A percentile compares a stretch with the other conserved stretches of the same genome.
Conservation (phyloP, 225 moss, liverwort and hornwort species). For the Pseudoscleropodium purum region DNA sequence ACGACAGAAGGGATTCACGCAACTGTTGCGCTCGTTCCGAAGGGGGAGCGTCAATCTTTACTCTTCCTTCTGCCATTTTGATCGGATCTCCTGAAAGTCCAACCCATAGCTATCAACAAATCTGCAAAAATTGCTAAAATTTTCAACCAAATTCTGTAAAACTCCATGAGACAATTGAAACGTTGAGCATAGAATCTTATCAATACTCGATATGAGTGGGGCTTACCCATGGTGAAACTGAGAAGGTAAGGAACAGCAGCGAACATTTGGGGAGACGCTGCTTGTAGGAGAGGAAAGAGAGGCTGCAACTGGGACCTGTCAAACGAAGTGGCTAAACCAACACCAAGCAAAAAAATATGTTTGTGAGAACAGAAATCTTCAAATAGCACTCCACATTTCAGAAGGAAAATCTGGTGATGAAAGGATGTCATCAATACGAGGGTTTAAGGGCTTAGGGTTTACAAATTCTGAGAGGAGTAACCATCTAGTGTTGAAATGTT, state of each 20-base stretch:
- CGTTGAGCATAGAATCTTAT: background rate
- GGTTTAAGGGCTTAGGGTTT: background rate
- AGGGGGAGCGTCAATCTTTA: slow-evolving; percentile 7
- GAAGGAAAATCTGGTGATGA: background rate
- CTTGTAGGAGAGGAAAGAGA: slow-evolving; percentile 52
- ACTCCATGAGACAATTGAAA: background rate
- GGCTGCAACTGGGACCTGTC: slow-evolving; percentile 67
- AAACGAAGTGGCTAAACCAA: slow-evolving; percentile 54
- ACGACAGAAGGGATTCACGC: slow-evolving; percentile 30
- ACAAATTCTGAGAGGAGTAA: background rate
- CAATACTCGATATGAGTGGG: background rate
- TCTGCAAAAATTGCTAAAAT: background rate
- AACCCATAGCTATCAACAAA: background rate
- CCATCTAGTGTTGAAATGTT: background rate
- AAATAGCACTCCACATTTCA: background rate
- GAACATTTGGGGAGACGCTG: slow-evolving; percentile 31
- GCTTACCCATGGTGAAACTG: slow-evolving; percentile 76
- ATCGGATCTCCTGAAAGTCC: slow-evolving; percentile 39
- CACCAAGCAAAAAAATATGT: background rate
- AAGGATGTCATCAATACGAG: background rate
- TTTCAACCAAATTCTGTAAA: background rate
- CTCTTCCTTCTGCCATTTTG: slow-evolving; percentile 42
- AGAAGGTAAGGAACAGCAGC: slow-evolving; percentile 49
- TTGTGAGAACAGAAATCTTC: background rate
- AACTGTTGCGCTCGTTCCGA: slow-evolving; percentile 17